Conservation (phyloP, 306 rosid species). For the Quercus gilva region DNA sequence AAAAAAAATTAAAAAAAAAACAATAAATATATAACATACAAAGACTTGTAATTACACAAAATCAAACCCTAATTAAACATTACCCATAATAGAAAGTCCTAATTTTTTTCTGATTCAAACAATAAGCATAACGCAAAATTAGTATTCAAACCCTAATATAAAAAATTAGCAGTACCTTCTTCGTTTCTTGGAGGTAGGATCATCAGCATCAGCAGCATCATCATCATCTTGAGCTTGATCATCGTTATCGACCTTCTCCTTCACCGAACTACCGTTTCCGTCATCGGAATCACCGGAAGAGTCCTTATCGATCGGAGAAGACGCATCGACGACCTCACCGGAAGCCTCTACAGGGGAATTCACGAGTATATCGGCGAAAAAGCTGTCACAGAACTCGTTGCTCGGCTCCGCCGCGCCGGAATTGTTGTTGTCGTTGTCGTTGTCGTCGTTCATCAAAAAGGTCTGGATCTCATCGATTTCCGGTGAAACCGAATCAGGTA, state of each 20-base stretch:
- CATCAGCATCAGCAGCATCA: constrained; percentile 27
- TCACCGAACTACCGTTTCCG: constrained; percentile 10
- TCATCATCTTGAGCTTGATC: constrained; percentile 10
- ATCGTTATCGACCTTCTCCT: constrained; percentile 26
- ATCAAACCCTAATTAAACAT: no score
- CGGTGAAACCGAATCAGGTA: constrained; percentile 19
- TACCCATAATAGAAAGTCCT: no score
- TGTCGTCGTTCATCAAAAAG: constrained; percentile 53
- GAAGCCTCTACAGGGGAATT: constrained; percentile 25
- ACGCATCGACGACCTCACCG: constrained; percentile 7
- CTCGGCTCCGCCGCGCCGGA: constrained; percentile 11
- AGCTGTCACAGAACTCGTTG: constrained; percentile 19
- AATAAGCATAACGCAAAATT: background rate
- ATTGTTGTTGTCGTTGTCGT: background rate
- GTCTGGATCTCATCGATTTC: constrained; percentile 50
- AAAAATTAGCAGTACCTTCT: constrained; percentile 42
- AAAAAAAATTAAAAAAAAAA: no score
- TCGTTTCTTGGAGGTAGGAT: constrained; percentile 50
- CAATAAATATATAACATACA: background rate
- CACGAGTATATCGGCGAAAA: constrained; percentile 46
- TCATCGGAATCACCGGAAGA: constrained; percentile 26
- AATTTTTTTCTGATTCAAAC: background rate
- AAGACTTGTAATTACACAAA: background rate
- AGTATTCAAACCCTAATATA: background rate
- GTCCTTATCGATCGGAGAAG: constrained; percentile 1